Percentiles rank a stretch among this genome's conserved stretches.
Conservation (phyloP, 169 alveolate genomes). For the Cytauxzoon felis region DNA sequence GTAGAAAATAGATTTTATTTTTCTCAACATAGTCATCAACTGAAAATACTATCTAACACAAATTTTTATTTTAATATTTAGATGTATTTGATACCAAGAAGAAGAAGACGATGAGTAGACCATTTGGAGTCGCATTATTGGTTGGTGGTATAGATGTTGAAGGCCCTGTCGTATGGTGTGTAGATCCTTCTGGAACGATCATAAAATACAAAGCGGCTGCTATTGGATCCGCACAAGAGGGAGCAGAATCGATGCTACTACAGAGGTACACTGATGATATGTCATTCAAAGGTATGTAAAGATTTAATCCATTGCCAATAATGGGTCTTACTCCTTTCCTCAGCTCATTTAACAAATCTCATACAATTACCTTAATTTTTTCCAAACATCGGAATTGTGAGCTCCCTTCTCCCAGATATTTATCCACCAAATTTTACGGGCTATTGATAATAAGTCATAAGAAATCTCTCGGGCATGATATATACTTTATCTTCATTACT, state of each 20-base stretch:
- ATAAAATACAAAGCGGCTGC: slow-evolving; percentile 95
- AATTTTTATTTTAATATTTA: neutral
- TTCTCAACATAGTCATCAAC: too few relatives aligned
- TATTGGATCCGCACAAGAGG: slow-evolving; percentile 93
- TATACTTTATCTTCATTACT: neutral
- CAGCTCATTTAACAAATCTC: too few relatives aligned
- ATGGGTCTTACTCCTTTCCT: too few relatives aligned
- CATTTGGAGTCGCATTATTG: slow-evolving; percentile 96
- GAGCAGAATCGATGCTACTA: slow-evolving; percentile 92
- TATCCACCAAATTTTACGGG: too few relatives aligned
- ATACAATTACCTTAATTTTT: too few relatives aligned
- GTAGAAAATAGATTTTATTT: neutral
- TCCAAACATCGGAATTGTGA: too few relatives aligned
- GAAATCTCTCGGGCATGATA: too few relatives aligned
- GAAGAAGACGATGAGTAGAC: slow-evolving; percentile 90
- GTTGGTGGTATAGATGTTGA: slow-evolving; percentile 94
- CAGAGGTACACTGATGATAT: slow-evolving; percentile 89
- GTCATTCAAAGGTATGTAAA: slow-evolving; percentile 85
- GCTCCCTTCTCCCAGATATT: too few relatives aligned
- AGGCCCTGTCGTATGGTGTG: slow-evolving; percentile 93
- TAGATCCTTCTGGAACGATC: slow-evolving; percentile 97
- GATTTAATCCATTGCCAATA: too few relatives aligned
- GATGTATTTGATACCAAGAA: slow-evolving; percentile 72
- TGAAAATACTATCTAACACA: too few relatives aligned
- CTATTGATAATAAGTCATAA: too few relatives aligned